Percentiles rank a stretch among this genome's conserved stretches.
Evolutionary conservation across 306 rosid species (phyloP).

Genomic region (Herpetospermum pedunculosum): DNA sequence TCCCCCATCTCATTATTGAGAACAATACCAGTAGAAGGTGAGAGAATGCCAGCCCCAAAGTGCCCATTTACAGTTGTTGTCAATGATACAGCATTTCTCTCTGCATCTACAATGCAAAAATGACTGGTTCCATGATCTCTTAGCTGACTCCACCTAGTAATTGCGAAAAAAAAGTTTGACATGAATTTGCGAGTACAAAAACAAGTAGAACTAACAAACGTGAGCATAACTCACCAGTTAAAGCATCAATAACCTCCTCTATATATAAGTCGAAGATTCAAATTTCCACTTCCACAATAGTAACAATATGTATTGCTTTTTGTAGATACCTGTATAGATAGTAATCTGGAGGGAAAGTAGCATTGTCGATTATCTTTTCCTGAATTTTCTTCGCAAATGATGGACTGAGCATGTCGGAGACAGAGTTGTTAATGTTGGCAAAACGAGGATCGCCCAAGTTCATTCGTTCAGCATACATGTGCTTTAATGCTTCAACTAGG

Average conservation of each 20-base stretch:
- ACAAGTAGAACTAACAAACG: neutral
- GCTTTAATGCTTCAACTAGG: slow-evolving; percentile 71
- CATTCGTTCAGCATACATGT: slow-evolving; percentile 72
- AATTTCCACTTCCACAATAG: neutral
- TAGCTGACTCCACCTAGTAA: slow-evolving; percentile 79
- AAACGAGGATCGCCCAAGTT: slow-evolving; percentile 86
- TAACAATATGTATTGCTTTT: neutral
- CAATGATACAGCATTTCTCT: slow-evolving; percentile 77
- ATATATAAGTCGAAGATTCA: neutral
- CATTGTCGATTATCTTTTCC: slow-evolving; percentile 56
- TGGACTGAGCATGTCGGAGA: slow-evolving; percentile 57
- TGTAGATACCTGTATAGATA: slow-evolving; percentile 43
- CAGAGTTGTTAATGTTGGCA: slow-evolving; percentile 23
- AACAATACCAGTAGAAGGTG: slow-evolving; percentile 78
- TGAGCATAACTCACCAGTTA: neutral
- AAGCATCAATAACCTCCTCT: neutral
- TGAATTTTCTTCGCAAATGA: slow-evolving; percentile 53
- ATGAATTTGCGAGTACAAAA: neutral
- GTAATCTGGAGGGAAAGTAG: slow-evolving; percentile 80
- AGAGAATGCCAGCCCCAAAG: slow-evolving; percentile 69
- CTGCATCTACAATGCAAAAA: slow-evolving; percentile 77
- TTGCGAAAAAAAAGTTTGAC: slow-evolving; percentile 9
- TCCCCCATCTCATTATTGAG: slow-evolving; percentile 84
- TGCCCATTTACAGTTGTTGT: slow-evolving; percentile 51
- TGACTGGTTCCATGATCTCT: slow-evolving; percentile 92